Conservation (phyloP, 352 stramenopile species). For the Pythium vanterpoolii region DNA sequence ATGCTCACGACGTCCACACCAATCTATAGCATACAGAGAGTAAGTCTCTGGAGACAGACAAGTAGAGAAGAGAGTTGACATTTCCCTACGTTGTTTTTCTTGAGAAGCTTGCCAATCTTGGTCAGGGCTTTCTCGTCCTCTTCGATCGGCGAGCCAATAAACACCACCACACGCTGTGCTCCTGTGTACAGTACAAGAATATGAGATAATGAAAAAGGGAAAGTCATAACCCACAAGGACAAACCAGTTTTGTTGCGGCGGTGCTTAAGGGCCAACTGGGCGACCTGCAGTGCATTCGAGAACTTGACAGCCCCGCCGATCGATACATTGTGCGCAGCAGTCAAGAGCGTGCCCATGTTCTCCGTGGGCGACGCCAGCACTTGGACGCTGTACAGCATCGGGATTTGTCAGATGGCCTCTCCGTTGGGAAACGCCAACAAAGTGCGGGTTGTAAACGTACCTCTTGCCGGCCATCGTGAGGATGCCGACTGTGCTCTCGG, state of each 20-base stretch:
- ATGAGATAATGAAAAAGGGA: not conserved
- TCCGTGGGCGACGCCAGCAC: conserved; percentile 96
- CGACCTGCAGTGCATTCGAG: conserved; percentile 95
- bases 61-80: not conserved
- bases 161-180: conserved; percentile 93
- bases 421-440: not conserved
- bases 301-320: conserved; percentile 92
- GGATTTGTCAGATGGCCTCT: no score
- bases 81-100: conserved; percentile 96
- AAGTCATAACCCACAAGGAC: not conserved
- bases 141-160: conserved; percentile 94
- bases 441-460: conserved; percentile 22
- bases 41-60: not conserved
- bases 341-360: conserved; percentile 97
- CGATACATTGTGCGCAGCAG: conserved; percentile 90
- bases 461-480: conserved; percentile 93
- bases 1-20: conserved; percentile 98
- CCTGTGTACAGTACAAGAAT: conserved; percentile 31
- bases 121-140: conserved; percentile 88
- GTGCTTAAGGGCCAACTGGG: conserved; percentile 97
- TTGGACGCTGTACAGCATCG: conserved; percentile 75
- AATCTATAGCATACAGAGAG: conserved; percentile 51
- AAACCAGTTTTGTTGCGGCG: conserved; percentile 97
- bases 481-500: conserved; percentile 98
- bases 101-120: conserved; percentile 98